Percentiles rank a stretch among this genome's conserved stretches.
Conservation (phyloP, 2,329 filamentous ascomycete genomes). For the Raffaelea deltoideospora region DNA sequence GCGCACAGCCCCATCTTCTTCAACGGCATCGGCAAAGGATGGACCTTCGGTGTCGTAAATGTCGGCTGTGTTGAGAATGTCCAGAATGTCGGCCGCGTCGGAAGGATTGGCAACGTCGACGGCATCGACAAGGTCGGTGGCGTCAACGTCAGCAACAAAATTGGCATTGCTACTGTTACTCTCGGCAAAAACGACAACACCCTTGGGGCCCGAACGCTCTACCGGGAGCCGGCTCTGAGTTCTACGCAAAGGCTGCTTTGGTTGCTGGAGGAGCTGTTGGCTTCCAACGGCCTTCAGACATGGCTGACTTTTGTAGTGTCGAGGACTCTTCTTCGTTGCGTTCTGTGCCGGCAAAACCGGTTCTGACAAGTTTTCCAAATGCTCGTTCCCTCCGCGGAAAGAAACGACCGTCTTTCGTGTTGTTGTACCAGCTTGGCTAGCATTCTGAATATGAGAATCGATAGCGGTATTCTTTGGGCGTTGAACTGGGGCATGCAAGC, state of each 20-base stretch:
- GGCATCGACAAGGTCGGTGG: too few species aligned
- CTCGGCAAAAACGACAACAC: slow-evolving; percentile 3
- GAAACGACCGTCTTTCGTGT: slow-evolving; percentile 2
- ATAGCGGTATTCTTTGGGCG: slow-evolving; percentile 1
- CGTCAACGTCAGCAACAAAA: slow-evolving; percentile 11
- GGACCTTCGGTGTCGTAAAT: slow-evolving; percentile 21
- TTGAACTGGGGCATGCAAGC: slow-evolving; percentile 8
- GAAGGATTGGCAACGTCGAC: too few species aligned
- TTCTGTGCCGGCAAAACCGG: too few species aligned
- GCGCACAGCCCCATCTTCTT: too few species aligned
- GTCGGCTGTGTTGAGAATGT: slow-evolving; percentile 11
- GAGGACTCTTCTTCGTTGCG: slow-evolving; percentile 17
- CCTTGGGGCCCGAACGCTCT: slow-evolving; percentile 2
- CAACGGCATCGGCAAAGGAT: slow-evolving; percentile 29
- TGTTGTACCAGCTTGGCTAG: too few species aligned
- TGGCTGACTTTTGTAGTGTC: slow-evolving; percentile 40
- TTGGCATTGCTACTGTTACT: background rate
- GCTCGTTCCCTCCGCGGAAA: background rate
- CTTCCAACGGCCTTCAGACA: slow-evolving; percentile 22
- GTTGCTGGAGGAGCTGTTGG: slow-evolving; percentile 2
- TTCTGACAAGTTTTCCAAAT: too few species aligned
- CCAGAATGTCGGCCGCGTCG: too few species aligned
- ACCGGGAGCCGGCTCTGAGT: slow-evolving; percentile 9
- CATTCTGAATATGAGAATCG: too few species aligned
- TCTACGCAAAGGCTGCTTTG: slow-evolving; percentile 7